Evolutionary conservation across 495 filamentous ascomycete species (phyloP), one percentile per base, ranked within the genome.

Genomic region (Penicillium arizonense): DNA sequence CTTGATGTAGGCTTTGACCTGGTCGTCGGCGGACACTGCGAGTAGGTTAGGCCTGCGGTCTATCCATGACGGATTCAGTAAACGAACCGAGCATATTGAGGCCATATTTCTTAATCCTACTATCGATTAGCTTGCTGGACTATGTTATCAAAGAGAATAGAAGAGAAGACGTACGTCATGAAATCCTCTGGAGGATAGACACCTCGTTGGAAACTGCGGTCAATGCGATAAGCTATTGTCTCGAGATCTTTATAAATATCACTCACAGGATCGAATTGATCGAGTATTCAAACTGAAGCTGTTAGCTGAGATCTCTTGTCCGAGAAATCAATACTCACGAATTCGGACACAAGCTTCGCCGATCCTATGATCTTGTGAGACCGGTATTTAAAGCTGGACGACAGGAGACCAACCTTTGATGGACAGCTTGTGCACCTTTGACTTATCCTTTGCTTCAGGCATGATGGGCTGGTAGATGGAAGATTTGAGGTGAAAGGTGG

Each of bases 151-250:
- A 10, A 11, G 21, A 41, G n/a, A n/a, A 5, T 36, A 37, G 18
- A 14, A 21, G 18, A 44, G 3, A 30, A 10, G 23, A 76, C 86
- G 65, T 70, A 91, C 87, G 93, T 86, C 56, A 88, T 91, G 67
- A 98, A 98, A 75, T 98, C 94, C 62, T 98, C 94, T 28, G 94
- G 92, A 35, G 95, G 94, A 71, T 98, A 98, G 47, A 98, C 94
- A 44, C 91, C 94, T 59, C 94, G 82, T 69, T 97, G 95, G 80
- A 96, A 96, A 58, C 87, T 90, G 56, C 21, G 44, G 1, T 54
- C 28, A 54, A 53, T 43, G 44, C 30, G 40, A 56, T 54, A 10
- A 60, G 57, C 43, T 35, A 21, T 28, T 32, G 34, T 24, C 16
- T 8, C 24, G 9, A 3, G n/a, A 5, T 39, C 5, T 18, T 5